Conservation (phyloP, 2,329 filamentous ascomycete species). For the Lasiodiplodia theobromae region DNA sequence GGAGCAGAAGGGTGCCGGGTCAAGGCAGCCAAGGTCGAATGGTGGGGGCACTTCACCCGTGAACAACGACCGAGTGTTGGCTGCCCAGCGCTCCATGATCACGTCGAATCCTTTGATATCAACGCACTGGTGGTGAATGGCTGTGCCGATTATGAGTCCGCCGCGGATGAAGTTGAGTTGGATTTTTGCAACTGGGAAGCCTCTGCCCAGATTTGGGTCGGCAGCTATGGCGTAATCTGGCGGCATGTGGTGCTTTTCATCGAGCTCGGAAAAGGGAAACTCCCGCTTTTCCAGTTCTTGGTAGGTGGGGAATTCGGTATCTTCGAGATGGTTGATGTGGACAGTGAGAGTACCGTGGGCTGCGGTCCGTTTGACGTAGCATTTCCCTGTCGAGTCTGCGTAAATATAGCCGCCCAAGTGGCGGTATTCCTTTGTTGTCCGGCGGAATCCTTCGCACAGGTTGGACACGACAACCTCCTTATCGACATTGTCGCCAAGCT, state of each 20-base stretch:
- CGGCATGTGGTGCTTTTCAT: slow-evolving; percentile 24
- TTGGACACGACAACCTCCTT: slow-evolving; percentile 30
- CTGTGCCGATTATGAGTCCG: slow-evolving; percentile 38
- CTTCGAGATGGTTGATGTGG: slow-evolving; percentile 28
- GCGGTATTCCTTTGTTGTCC: slow-evolving; percentile 32
- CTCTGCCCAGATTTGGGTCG: slow-evolving; percentile 6
- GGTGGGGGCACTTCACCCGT: too few species aligned
- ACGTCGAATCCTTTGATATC: slow-evolving; percentile 37
- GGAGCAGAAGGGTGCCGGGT: too few species aligned
- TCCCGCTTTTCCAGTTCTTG: slow-evolving; percentile 33
- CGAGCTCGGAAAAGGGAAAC: slow-evolving; percentile 32
- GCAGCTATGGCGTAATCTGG: not conserved
- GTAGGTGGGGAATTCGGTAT: slow-evolving; percentile 32
- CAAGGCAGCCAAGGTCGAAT: too few species aligned
- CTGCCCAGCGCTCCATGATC: not conserved
- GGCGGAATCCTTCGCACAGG: slow-evolving; percentile 32
- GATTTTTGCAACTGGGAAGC: slow-evolving; percentile 31
- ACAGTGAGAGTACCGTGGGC: slow-evolving; percentile 29
- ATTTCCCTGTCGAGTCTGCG: slow-evolving; percentile 31
- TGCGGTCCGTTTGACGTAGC: slow-evolving; percentile 33
- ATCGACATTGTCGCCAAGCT: slow-evolving; percentile 13
- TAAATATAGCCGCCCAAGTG: slow-evolving; percentile 32
- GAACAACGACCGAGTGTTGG: too few species aligned
- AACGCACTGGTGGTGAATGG: slow-evolving; percentile 37
- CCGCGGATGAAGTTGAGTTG: slow-evolving; percentile 41